These are phyloP conservation scores for Salix dunnii DNA, from an alignment of 345 rosid genomes.

Conservation along the genomic window DNA sequence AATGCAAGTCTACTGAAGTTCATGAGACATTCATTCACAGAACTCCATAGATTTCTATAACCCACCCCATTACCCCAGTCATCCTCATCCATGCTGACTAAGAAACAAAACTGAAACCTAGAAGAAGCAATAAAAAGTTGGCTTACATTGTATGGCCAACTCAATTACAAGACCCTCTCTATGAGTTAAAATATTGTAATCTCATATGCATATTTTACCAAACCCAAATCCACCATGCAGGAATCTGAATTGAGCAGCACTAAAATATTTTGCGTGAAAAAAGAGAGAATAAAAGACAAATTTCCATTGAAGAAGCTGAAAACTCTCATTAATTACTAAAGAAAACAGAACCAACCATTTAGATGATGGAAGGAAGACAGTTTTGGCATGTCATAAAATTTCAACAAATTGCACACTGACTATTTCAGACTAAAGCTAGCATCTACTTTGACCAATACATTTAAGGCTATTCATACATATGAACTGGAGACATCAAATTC, in stretches of 20 bases:
- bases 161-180: background rate
- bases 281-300: too few relatives aligned
- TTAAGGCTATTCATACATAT: background rate
- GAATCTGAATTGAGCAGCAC: background rate
- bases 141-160: background rate
- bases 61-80: background rate
- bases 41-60: background rate
- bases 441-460: background rate
- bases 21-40: background rate
- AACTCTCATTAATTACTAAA: background rate
- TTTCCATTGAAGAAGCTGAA: background rate
- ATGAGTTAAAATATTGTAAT: background rate
- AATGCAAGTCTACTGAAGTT: background rate
- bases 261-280: too few relatives aligned
- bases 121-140: background rate
- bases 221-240: background rate
- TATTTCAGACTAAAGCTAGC: background rate
- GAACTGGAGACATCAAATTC: background rate
- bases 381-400: background rate
- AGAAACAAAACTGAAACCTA: background rate
- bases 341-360: background rate
- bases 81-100: background rate
- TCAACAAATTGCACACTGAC: background rate
- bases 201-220: background rate
- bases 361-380: background rate